Base-by-base conservation (phyloP, 495 filamentous ascomycete genomes). In the Daldinia childiae region DNA sequence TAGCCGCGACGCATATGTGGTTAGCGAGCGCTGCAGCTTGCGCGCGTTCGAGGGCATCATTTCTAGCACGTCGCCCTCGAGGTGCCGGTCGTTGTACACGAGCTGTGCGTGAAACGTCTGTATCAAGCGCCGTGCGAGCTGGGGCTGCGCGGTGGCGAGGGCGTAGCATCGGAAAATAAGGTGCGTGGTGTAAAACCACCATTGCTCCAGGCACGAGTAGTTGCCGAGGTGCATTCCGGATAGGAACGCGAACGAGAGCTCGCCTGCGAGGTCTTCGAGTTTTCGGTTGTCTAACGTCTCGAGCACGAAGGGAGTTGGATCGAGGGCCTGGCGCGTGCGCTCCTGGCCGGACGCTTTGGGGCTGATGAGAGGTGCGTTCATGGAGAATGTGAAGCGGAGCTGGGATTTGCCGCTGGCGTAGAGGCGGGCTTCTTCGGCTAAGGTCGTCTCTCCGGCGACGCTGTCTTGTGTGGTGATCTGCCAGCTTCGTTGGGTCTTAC, bases 121-220 rank as follows among this genome's bases (percentile, higher is more conserved):
- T 15, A 97, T 74, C 26, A 94, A 82, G 11, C 82, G 79, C 1
- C 79, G 75, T 71, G 92, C 90, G 52, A 94, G 88, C 0, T 64
- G 63, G 39, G 91, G 85, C 2, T 82, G 81, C 1, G 85, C 81
- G 21, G 81, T 72, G 4, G 90, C 85, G 0, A 94, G 89, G 45
- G 62, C 68, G 58, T 85, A 87, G 64, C 90, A 90, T 0, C 90
- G 94, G 56, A 98, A 82, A 1, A 93, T 79, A 34, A 97, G 81
- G 38, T 84, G 84, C 61, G 77, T 78, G 6, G 94, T 79, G 29
- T 96, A 74, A 66, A 92, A 83, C 79, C 91, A 92, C 94, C 94
- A 99, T 69, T 97, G 93, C 72, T 94, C 90, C 26, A 94, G 83
- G 75, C 92, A 97, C 1, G 93, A 93, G 69, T 89, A 87, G 76